These are phyloP conservation scores for Lachancea quebecensis DNA, from an alignment of 805 yeast species.

Conservation along the genomic window DNA sequence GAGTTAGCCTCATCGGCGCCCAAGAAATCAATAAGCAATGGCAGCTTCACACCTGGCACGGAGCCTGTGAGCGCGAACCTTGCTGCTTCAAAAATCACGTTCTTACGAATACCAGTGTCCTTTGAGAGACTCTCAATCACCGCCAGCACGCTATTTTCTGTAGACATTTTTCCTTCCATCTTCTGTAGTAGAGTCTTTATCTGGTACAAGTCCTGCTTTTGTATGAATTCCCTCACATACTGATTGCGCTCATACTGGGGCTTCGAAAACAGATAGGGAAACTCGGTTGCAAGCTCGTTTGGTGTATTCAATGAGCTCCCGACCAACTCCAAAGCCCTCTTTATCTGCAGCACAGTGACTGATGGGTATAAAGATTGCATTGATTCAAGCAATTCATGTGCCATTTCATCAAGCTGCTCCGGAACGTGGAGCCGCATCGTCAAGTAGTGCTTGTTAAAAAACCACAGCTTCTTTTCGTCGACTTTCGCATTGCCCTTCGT, in stretches of 20 bases:
- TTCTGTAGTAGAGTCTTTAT: constrained; percentile 13
- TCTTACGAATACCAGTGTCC: constrained; percentile 18
- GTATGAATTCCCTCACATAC: constrained; percentile 30
- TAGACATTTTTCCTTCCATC: constrained; percentile 9
- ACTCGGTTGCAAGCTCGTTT: constrained; percentile 43
- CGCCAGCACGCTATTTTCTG: constrained; percentile 5
- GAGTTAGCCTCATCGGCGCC: constrained; percentile 37
- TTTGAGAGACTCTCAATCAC: constrained; percentile 7
- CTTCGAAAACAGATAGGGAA: constrained; percentile 42
- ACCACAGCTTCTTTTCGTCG: constrained; percentile 64
- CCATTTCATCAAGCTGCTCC: constrained; percentile 30
- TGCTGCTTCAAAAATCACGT: constrained; percentile 46
- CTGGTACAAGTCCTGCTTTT: constrained; percentile 11
- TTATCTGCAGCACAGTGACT: constrained; percentile 31
- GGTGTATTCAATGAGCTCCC: constrained; percentile 47
- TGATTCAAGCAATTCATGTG: constrained; percentile 27
- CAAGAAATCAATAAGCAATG: constrained; percentile 46
- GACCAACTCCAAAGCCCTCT: constrained; percentile 36
- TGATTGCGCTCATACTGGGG: constrained; percentile 23
- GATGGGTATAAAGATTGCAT: constrained; percentile 14
- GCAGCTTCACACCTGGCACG: constrained; percentile 62
- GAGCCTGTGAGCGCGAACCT: constrained; percentile 68
- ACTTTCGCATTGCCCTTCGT: constrained; percentile 95
- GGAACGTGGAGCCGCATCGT: constrained; percentile 37
- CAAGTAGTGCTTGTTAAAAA: constrained; percentile 70